Evolutionary conservation across 768 basidiomycete species (phyloP).

Genomic region (Steccherinum ochraceum): DNA sequence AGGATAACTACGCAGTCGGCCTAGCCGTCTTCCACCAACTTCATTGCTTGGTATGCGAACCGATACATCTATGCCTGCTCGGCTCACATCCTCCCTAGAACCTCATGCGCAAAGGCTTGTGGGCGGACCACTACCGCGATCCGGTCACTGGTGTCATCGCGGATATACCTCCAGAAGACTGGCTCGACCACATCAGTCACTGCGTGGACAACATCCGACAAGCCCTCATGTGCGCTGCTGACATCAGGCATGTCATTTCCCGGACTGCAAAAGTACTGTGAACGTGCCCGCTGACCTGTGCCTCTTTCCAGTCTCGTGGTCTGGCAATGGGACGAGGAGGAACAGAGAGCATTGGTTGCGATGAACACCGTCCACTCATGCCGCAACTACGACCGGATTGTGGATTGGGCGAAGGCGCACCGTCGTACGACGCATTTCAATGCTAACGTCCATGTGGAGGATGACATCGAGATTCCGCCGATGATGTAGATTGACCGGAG

Average conservation of each 20-base stretch:
- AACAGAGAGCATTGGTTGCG: neutral
- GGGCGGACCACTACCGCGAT: constrained; percentile 4
- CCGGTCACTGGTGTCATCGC: constrained; percentile 2
- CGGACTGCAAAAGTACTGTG: neutral
- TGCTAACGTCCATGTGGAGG: neutral
- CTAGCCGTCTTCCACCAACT: constrained; percentile 5
- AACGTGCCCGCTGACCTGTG: neutral
- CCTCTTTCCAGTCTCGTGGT: neutral
- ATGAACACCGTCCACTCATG: constrained; percentile 3
- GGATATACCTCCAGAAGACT: neutral
- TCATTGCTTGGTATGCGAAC: constrained; percentile 3
- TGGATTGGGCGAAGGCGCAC: constrained; percentile 7
- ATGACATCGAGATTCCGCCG: neutral
- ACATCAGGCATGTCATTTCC: constrained; percentile 2
- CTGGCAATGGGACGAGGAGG: constrained; percentile 3
- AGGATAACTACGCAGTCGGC: neutral
- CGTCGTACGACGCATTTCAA: neutral
- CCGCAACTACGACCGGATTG: constrained; percentile 4
- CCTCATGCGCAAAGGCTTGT: constrained; percentile 4
- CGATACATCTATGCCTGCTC: too few species aligned
- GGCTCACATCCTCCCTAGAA: neutral
- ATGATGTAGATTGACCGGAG: too few species aligned
- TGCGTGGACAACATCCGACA: constrained; percentile 4
- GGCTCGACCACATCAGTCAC: constrained; percentile 1
- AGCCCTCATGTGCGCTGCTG: constrained; percentile 5